Base-by-base conservation (phyloP, 2,329 filamentous ascomycete species). In the Aspergillus candidus region DNA sequence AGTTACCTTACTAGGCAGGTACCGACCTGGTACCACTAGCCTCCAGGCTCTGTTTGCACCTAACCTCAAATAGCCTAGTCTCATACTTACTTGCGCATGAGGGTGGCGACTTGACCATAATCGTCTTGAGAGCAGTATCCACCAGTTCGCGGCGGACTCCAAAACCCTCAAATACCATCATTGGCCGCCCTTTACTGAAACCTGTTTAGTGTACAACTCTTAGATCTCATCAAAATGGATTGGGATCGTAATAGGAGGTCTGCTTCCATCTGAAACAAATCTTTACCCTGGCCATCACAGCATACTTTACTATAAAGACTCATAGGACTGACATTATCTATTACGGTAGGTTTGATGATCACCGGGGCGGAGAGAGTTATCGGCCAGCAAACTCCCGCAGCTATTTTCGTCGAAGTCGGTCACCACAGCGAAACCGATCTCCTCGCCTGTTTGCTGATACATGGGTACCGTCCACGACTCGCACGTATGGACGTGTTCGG, bases 181-280 rank as follows among this genome's bases (percentile, higher is more conserved):
- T n/a, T 17, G 34, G 38, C 32, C 17, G 13, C 17, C 33, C 4
- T 14, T 10, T 11, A 12, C 27, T 39, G 10, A 7, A n/a, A 30
- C 18, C 7, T 32, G n/a, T 22, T 22, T 32, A 15, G 15, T 18
- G 18, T 18, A 6, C 18, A 32, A 38, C 32, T 32, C 12, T 8
- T 6, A 36, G 27, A 14, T 18, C 18, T 27, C 22, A 10, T 27
- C 11, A 22, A 15, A 12, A 68, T 69, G 62, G 67, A 70, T 46
- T 62, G 68, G 55, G 67, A 69, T 59, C 63, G 68, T 47, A 67
- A 61, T 44, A 60, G 69, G 62, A 71, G 69, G 69, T 71, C 52
- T 48, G 63, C 56, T 44, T 8, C 22, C 22, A 17, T 6, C 8
- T 11, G 2, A 13, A 40, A 14, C 4, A 30, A 38, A 29, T 13